These are phyloP conservation scores for Entophlyctis luteolus DNA, from an alignment of 192 early-diverging fungal genomes.

Conservation along the genomic window DNA sequence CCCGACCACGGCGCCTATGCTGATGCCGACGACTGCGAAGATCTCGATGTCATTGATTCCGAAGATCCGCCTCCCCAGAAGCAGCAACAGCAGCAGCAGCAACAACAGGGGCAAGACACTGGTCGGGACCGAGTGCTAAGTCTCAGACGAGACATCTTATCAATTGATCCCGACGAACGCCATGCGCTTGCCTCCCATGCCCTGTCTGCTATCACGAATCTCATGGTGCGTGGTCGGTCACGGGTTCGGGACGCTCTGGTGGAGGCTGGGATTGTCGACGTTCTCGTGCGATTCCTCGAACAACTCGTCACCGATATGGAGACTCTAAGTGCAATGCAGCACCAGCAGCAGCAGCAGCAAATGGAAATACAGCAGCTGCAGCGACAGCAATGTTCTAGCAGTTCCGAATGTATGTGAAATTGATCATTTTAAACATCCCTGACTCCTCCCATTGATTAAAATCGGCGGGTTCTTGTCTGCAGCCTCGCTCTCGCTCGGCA, in stretches of 20 bases:
- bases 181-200: neutral
- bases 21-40: neutral
- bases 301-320: conserved; percentile 29
- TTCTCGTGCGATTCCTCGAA: conserved; percentile 76
- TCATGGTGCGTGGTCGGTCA: conserved; percentile 78
- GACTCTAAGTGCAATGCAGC: conserved; percentile 1
- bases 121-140: neutral
- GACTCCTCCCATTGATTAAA: neutral
- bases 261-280: conserved; percentile 75
- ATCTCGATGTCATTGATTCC: neutral
- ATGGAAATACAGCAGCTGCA: neutral
- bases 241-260: conserved; percentile 77
- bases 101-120: neutral
- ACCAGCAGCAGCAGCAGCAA: no score
- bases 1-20: neutral
- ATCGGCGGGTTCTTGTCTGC: neutral
- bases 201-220: conserved; percentile 70
- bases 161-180: neutral
- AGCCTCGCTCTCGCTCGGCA: no score
- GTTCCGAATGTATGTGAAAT: neutral
- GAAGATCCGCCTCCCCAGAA: neutral
- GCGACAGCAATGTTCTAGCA: neutral
- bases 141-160: no score
- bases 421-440: neutral
- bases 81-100: neutral